Evolutionary conservation across 192 early-diverging fungal species (phyloP).

Genomic region (Thamnidium elegans): DNA sequence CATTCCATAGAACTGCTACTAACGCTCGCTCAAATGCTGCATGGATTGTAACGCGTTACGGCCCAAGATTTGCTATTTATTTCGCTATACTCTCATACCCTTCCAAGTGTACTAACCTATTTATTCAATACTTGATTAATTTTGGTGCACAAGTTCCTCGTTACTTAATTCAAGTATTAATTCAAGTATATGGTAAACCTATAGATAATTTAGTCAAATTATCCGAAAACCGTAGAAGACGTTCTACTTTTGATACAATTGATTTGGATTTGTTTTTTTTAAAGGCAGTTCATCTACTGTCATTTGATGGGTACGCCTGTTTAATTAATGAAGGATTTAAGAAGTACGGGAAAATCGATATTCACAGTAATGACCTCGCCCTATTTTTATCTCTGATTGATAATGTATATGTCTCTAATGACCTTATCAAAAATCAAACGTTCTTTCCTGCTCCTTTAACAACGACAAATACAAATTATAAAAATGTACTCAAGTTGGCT

Average conservation of each 20-base stretch:
- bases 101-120: neutral
- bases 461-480: neutral
- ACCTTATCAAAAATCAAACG: neutral
- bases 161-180: conserved; percentile 16
- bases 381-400: neutral
- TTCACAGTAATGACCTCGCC: neutral
- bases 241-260: conserved; percentile 1
- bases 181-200: conserved; percentile 8
- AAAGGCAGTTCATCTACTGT: neutral
- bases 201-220: neutral
- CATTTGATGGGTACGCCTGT: conserved; percentile 2
- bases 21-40: conserved; percentile 15
- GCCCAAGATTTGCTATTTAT: conserved; percentile 14
- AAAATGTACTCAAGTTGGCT: conserved; percentile 5
- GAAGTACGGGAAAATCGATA: neutral
- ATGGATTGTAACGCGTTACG: conserved; percentile 13
- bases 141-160: conserved; percentile 16
- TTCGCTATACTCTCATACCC: conserved; percentile 13
- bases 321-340: neutral
- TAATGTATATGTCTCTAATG: neutral
- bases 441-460: conserved; percentile 9
- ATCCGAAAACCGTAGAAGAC: neutral
- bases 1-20: conserved; percentile 1
- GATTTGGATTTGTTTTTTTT: neutral
- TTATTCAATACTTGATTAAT: conserved; percentile 6